These are phyloP conservation scores for Dactylonectria estremocensis DNA, from an alignment of 2,329 filamentous ascomycete species.

Conservation along the genomic window DNA sequence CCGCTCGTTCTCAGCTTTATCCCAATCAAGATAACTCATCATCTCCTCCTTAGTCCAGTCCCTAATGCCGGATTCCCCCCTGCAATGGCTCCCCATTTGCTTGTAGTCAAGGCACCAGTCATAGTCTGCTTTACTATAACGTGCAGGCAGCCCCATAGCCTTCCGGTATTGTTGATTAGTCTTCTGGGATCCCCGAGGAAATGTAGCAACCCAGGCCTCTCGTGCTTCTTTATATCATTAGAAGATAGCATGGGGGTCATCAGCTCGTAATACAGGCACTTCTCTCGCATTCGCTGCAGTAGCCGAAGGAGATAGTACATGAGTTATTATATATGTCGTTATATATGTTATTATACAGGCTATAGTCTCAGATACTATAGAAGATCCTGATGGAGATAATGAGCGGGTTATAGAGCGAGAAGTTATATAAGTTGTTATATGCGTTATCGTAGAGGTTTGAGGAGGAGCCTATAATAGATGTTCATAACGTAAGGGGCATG, in stretches of 20 bases:
- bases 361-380: not conserved
- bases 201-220: not conserved
- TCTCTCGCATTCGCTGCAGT: not conserved
- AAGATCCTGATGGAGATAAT: not conserved
- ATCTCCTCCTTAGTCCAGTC: not conserved
- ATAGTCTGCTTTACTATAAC: not conserved
- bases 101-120: too few relatives aligned
- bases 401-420: not conserved
- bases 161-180: not conserved
- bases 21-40: constrained; percentile 12
- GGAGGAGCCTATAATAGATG: too few relatives aligned
- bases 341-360: not conserved
- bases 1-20: constrained; percentile 6
- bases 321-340: not conserved
- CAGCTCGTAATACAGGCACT: not conserved
- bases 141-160: not conserved
- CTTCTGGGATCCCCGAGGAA: not conserved
- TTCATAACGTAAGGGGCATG: too few relatives aligned
- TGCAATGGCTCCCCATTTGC: too few relatives aligned
- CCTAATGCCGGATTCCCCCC: too few relatives aligned
- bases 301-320: not conserved
- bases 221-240: not conserved
- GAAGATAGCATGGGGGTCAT: not conserved
- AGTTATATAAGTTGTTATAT: not conserved
- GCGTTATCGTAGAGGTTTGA: too few relatives aligned